Base-by-base conservation (phyloP, 2,329 filamentous ascomycete species). In the Colletotrichum sp. region DNA sequence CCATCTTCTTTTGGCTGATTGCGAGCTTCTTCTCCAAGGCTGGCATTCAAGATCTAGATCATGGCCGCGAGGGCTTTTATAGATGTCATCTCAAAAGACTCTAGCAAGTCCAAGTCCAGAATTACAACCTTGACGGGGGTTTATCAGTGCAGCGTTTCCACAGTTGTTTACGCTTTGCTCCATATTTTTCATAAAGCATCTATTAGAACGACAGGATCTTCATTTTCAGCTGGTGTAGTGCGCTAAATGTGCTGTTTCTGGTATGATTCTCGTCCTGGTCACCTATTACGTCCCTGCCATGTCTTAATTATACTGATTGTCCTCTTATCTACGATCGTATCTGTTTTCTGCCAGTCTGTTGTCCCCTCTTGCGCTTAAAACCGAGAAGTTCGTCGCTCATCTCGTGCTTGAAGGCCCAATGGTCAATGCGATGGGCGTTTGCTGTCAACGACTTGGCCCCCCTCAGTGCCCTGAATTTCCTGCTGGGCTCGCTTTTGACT, bases 401-500 rank as follows among this genome's bases (percentile, higher is more conserved):
- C 0, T 21, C 6, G 18, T 47, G 0, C 24, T 57, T 16, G 15
- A 16, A 24, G 0, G 8, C 24, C 16, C 6, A 33, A 29, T 3
- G 0, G 24, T 21, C 18, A 33, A n/a, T 59, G 55, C 2, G 24
- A 47, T 13, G 8, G 0, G 24, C 24, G 55, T 21, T 18, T 18
- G 0, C 9, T 13, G 0, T 33, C 16, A 31, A 33, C 9, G 8
- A 29, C 7, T n/a, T 21, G 43, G 13, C 43, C 69, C 4, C 33
- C 64, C 6, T 72, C 64, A 0, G 62, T 21, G 1, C 64, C 69
- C 16, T 72, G 69, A 5, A 43, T 12, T 24, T 58, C 31, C 1
- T 43, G 31, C 6, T 63, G 64, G 31, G 57, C 12, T 18, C 16
- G 43, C 33, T 69, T 72, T n/a, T 69, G 64, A 33, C 69, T 72